Evolutionary conservation across 2,329 filamentous ascomycete genomes (phyloP).

Genomic region (Talaromyces sp.): DNA sequence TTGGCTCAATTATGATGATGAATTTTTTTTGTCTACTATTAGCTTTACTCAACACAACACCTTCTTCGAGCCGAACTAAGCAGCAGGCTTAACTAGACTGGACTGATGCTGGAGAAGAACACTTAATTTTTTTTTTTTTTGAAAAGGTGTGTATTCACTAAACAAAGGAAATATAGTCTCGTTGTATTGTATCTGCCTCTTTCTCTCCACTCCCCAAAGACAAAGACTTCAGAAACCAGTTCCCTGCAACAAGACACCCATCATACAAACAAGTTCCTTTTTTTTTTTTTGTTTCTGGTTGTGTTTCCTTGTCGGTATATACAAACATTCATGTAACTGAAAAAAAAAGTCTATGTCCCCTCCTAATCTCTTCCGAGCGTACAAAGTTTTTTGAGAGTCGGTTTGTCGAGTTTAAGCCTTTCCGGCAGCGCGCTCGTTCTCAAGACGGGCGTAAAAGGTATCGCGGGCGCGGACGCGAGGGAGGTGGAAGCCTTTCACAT

Average conservation of each 20-base stretch:
- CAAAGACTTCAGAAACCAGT: not conserved
- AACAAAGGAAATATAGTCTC: not conserved
- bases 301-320: not conserved
- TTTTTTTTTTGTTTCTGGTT: not conserved
- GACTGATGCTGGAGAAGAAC: too few relatives aligned
- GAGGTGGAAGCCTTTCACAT: constrained; percentile 55
- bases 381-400: constrained; percentile 1
- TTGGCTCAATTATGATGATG: not conserved
- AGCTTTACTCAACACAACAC: too few relatives aligned
- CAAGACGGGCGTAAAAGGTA: constrained; percentile 58
- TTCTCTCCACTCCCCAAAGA: not conserved
- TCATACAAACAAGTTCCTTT: not conserved
- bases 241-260: not conserved
- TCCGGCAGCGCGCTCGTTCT: constrained; percentile 52
- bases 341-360: not conserved
- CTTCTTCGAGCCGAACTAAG: too few relatives aligned
- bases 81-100: too few relatives aligned
- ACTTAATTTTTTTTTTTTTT: not conserved
- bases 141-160: not conserved
- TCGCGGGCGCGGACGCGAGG: constrained; percentile 60
- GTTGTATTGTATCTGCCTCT: not conserved
- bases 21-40: not conserved
- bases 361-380: not conserved
- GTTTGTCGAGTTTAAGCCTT: constrained; percentile 21
- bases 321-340: not conserved